A percentile compares a stretch with the other conserved stretches of the same genome.
Evolutionary conservation across 306 rosid genomes (phyloP).

Genomic region (Sophora flavescens): DNA sequence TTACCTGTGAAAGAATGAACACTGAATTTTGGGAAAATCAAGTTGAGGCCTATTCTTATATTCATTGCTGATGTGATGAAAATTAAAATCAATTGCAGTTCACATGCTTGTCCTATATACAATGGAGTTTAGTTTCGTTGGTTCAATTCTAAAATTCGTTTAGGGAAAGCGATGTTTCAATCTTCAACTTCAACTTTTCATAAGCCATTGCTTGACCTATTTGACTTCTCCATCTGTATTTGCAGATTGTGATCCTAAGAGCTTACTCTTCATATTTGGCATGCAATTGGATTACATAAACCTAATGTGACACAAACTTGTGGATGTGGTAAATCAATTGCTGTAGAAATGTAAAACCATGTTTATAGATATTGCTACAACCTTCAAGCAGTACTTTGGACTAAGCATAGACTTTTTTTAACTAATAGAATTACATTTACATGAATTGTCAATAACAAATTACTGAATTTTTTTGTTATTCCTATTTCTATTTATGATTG

Average conservation of each 20-base stretch:
- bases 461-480: constrained; percentile 26
- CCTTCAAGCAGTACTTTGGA: constrained; percentile 31
- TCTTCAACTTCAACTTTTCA: background rate
- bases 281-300: constrained; percentile 97
- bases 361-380: constrained; percentile 45
- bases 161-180: background rate
- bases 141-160: background rate
- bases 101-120: background rate
- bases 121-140: background rate
- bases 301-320: constrained; percentile 97
- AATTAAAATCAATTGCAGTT: background rate
- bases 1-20: background rate
- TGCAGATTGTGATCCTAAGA: constrained; percentile 96
- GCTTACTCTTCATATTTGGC: constrained; percentile 89
- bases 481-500: constrained; percentile 18
- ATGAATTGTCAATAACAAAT: background rate
- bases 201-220: background rate
- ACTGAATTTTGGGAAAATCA: background rate
- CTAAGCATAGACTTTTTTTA: constrained; percentile 21
- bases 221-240: constrained; percentile 34
- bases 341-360: constrained; percentile 76
- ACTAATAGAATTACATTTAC: constrained; percentile 29
- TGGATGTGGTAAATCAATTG: constrained; percentile 98
- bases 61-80: background rate
- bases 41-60: background rate